phyloP scores from a whole-genome alignment of 805 yeast genomes.

The Metschnikowia corniflorae region DNA sequence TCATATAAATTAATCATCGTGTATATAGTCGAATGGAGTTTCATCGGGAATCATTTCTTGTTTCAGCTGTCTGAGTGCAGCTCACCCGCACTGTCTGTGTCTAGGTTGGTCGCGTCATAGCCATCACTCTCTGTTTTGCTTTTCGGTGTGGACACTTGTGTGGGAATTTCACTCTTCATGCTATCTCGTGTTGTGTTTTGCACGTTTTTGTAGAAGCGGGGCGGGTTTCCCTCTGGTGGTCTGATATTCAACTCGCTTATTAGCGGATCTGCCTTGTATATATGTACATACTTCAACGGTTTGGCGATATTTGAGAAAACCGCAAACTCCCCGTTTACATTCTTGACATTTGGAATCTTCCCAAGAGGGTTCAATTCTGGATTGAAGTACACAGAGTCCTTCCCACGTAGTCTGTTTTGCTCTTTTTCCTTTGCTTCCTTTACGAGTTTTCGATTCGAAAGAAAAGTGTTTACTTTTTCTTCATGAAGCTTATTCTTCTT shows the following conservation, averaged over 20 bases:
- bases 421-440: slow-evolving; percentile 16
- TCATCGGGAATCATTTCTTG: too few species aligned
- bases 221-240: slow-evolving; percentile 42
- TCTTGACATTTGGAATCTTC: slow-evolving; percentile 37
- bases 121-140: neutral
- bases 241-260: slow-evolving; percentile 26
- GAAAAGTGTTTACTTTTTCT: slow-evolving; percentile 24
- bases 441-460: slow-evolving; percentile 20
- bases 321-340: slow-evolving; percentile 10
- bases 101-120: slow-evolving; percentile 5
- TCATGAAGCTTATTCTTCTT: slow-evolving; percentile 32
- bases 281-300: slow-evolving; percentile 23
- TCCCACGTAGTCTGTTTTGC: slow-evolving; percentile 38
- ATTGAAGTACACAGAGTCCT: slow-evolving; percentile 55
- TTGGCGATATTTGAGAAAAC: slow-evolving; percentile 28
- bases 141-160: neutral
- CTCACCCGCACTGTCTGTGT: slow-evolving; percentile 13
- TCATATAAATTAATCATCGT: slow-evolving; percentile 8
- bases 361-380: slow-evolving; percentile 67
- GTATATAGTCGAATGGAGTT: too few species aligned
- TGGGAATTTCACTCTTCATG: too few species aligned
- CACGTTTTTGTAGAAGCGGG: slow-evolving; percentile 44
- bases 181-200: slow-evolving; percentile 27
- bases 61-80: slow-evolving; percentile 8
- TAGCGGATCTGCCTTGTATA: slow-evolving; percentile 28